Conservation (phyloP, 2,329 filamentous ascomycete species). For the Anisogramma anomala region DNA sequence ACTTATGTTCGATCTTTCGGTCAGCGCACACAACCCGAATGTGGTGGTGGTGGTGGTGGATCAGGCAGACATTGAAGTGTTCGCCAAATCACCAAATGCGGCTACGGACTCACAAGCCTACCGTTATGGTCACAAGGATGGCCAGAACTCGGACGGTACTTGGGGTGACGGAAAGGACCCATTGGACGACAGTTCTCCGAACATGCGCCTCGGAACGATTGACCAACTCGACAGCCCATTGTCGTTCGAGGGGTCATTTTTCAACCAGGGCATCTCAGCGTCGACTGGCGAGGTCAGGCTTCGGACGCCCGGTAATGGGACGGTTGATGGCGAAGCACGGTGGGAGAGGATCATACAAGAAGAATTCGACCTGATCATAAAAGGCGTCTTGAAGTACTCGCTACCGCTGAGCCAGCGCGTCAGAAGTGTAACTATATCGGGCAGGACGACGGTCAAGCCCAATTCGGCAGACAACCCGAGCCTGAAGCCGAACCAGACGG, state of each 20-base stretch:
- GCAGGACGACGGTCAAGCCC: conserved; percentile 47
- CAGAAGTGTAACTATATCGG: conserved; percentile 48
- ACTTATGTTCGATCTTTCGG: conserved; percentile 83
- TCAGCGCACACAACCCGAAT: conserved; percentile 85
- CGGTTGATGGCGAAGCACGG: conserved; percentile 69
- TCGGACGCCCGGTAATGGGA: conserved; percentile 73
- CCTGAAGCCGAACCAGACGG: conserved; percentile 28
- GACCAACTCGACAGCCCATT: conserved; percentile 78
- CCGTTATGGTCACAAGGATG: conserved; percentile 35
- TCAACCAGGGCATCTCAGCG: conserved; percentile 58
- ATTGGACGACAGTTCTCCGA: conserved; percentile 58
- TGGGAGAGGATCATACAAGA: conserved; percentile 89
- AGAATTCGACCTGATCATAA: conserved; percentile 85
- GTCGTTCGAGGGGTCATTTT: conserved; percentile 79
- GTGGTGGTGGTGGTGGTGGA: conserved; percentile 78
- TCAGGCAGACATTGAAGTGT: conserved; percentile 81
- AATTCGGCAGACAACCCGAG: conserved; percentile 47
- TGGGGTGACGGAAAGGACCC: conserved; percentile 28
- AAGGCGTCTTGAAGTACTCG: conserved; percentile 78
- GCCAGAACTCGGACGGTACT: conserved; percentile 30
- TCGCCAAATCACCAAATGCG: conserved; percentile 85
- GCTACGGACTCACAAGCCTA: conserved; percentile 43
- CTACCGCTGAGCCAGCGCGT: conserved; percentile 50
- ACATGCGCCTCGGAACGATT: conserved; percentile 85
- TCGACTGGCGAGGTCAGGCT: conserved; percentile 79